Evolutionary conservation across 2,329 filamentous ascomycete species (phyloP).

Genomic region (Lachnellula suecica): DNA sequence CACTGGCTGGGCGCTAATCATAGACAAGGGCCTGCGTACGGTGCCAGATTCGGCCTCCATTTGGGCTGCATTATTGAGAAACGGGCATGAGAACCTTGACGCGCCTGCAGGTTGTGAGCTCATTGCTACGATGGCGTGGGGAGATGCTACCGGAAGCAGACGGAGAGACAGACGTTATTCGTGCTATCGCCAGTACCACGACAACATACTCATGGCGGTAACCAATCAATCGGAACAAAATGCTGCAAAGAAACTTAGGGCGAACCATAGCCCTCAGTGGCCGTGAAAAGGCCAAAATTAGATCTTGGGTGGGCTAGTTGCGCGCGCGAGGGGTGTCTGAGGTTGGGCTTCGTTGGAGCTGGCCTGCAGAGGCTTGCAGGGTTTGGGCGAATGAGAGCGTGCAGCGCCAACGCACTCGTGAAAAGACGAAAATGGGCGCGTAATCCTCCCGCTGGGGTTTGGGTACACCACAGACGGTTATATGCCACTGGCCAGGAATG

Average conservation of each 20-base stretch:
- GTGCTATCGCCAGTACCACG: constrained; percentile 16
- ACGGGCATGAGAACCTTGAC: constrained; percentile 10
- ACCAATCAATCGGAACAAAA: constrained; percentile 13
- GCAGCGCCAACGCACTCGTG: background rate
- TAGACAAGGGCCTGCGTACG: constrained; percentile 14
- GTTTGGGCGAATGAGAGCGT: constrained; percentile 9
- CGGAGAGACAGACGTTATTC: constrained; percentile 14
- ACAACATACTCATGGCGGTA: constrained; percentile 1
- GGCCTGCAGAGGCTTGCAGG: constrained; percentile 8
- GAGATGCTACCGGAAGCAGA: constrained; percentile 9
- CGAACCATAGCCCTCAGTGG: constrained; percentile 10
- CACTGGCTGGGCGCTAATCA: constrained; percentile 24
- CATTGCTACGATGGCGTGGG: constrained; percentile 1
- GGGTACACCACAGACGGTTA: background rate
- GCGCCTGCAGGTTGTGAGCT: constrained; percentile 10
- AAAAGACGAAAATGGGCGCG: background rate
- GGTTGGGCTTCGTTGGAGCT: constrained; percentile 13
- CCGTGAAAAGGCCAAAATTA: constrained; percentile 24
- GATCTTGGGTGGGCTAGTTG: constrained; percentile 11
- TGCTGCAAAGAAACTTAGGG: background rate
- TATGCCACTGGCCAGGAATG: background rate
- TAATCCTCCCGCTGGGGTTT: background rate
- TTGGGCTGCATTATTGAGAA: constrained; percentile 12
- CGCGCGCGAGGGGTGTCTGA: constrained; percentile 20
- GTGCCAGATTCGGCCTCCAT: constrained; percentile 9